phyloP scores from a whole-genome alignment of 2,329 filamentous ascomycete species.

The Venturia pyrina region DNA sequence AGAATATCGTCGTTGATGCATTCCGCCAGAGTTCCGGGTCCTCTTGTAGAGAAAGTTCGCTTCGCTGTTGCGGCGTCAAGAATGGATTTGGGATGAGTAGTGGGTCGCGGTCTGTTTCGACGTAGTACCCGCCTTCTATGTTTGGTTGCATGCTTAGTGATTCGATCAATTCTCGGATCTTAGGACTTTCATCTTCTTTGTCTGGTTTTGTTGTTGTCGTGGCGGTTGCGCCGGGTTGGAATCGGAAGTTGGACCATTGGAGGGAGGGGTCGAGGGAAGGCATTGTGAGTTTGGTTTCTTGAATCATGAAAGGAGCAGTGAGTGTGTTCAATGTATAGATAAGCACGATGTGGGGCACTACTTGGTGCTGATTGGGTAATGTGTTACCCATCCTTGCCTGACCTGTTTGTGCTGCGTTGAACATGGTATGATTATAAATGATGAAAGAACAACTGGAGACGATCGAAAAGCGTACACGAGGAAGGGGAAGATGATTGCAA shows the following conservation, averaged over 20 bases:
- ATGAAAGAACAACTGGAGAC: neutral
- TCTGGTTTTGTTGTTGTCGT: slow-evolving; percentile 13
- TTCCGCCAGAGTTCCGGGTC: slow-evolving; percentile 34
- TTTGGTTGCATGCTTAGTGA: slow-evolving; percentile 43
- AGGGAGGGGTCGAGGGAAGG: slow-evolving; percentile 19
- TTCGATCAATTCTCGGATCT: slow-evolving; percentile 30
- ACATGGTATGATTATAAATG: neutral
- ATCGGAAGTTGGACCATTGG: slow-evolving; percentile 12
- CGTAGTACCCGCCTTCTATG: slow-evolving; percentile 56
- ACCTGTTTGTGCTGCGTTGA: neutral
- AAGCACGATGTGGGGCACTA: neutral
- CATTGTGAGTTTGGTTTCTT: neutral
- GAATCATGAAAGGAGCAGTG: neutral
- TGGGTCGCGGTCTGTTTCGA: slow-evolving; percentile 48
- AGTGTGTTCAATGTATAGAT: neutral
- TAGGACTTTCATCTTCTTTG: slow-evolving; percentile 21
- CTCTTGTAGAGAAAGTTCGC: slow-evolving; percentile 21
- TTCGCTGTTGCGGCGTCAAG: slow-evolving; percentile 7
- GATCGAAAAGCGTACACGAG: neutral
- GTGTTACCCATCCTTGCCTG: neutral
- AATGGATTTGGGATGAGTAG: slow-evolving; percentile 47
- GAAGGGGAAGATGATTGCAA: no score
- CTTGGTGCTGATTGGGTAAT: neutral
- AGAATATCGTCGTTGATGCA: slow-evolving; percentile 53
- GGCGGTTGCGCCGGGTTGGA: slow-evolving; percentile 8